Base-by-base conservation (phyloP, 805 yeast species). In the Kuraishia hungarica region DNA sequence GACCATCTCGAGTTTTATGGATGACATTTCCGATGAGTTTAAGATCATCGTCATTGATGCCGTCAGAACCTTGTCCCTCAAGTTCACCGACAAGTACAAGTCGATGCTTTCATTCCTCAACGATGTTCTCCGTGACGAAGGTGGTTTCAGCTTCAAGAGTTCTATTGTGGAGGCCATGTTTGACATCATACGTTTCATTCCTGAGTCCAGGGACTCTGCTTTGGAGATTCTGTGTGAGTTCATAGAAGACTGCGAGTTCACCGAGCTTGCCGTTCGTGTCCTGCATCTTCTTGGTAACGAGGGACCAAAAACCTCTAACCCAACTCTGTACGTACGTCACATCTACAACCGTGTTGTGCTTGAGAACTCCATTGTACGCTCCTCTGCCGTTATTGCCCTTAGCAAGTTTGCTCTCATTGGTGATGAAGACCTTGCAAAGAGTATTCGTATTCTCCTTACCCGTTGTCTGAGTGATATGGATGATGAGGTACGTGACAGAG, bases 401-500 rank as follows among this genome's bases (percentile, higher is more conserved):
- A 84, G 97, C 29, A 91, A 92, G 72, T 94, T 93, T 74, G 96
- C 96, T 6, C 74, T 89, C 56, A 81, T 85, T 48, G 84, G 84
- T 56, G 96, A 91, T 61, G 80, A 79, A 17, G 76, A 79, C 26
- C 81, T 92, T 58, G 74, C 80, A 54, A 77, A 79, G 59, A 86
- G 91, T 54, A 87, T 93, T 62, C 78, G 79, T 61, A 86, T 87
- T 57, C 78, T 94, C 62, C 79, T 94, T 62, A 78, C 79, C 57
- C 84, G 97, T 73, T 90, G 96, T 61, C 80, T 91, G 60, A 87
- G 81, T 60, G 99, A 93, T 70, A 81, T 78, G 50, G 97, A 93
- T 69, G 99, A 93, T 71, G 99, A 93, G 72, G 99, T 94, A 39
- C 89, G 99, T 76, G 99, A 93, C 69, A 85, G 99, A 69, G 97